These are phyloP conservation scores for Saitozyma sp. DNA, from an alignment of 768 basidiomycete species.

Conservation along the genomic window DNA sequence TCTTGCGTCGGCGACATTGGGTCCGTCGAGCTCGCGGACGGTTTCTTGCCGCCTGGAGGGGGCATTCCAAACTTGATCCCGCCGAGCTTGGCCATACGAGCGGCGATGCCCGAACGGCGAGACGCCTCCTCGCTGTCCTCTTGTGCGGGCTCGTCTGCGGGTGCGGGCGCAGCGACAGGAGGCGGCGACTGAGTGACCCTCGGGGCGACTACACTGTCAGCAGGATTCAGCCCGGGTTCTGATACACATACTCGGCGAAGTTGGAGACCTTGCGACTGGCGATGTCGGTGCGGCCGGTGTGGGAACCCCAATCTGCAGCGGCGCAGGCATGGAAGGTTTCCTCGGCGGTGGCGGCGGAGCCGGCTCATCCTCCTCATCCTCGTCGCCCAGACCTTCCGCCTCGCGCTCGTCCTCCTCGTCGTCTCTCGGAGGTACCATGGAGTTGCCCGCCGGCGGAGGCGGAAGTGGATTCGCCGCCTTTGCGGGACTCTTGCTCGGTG, in stretches of 20 bases:
- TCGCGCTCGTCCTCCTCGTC: slow-evolving; percentile 37
- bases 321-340: slow-evolving; percentile 18
- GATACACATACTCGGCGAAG: too few relatives aligned
- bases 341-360: slow-evolving; percentile 14
- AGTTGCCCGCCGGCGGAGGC: slow-evolving; percentile 24
- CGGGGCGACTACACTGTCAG: too few relatives aligned
- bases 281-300: too few relatives aligned
- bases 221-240: too few relatives aligned
- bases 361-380: slow-evolving; percentile 20
- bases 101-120: slow-evolving; percentile 73
- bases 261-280: too few relatives aligned
- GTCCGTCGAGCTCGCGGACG: slow-evolving; percentile 7
- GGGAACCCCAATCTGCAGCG: slow-evolving; percentile 11
- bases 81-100: slow-evolving; percentile 91
- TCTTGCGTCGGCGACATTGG: slow-evolving; percentile 19
- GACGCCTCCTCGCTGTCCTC: slow-evolving; percentile 55
- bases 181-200: not conserved
- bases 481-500: slow-evolving; percentile 1
- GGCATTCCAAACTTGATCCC: slow-evolving; percentile 75
- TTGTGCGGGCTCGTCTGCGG: slow-evolving; percentile 11
- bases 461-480: slow-evolving; percentile 15
- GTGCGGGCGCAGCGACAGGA: not conserved
- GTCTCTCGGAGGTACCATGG: slow-evolving; percentile 21
- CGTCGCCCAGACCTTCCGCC: slow-evolving; percentile 10
- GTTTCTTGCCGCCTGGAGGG: slow-evolving; percentile 53